These are phyloP conservation scores for Ophiorrhiza pumila DNA, from an alignment of 257 asterid genomes.

Conservation along the genomic window DNA sequence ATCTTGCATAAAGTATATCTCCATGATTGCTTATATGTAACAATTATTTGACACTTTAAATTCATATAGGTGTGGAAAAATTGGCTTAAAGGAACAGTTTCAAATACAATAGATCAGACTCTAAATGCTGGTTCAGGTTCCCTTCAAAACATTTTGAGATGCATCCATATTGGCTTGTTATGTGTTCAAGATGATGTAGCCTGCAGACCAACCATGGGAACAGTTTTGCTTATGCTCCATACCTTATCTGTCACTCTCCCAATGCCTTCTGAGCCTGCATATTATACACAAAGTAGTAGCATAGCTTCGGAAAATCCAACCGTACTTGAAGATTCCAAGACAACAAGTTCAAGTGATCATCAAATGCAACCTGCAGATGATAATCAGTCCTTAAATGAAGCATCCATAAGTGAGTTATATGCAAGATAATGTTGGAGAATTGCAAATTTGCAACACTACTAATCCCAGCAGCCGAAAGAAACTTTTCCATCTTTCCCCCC, in stretches of 20 bases:
- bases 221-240: conserved; percentile 29
- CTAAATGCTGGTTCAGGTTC: conserved; percentile 8
- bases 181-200: conserved; percentile 30
- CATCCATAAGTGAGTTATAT: not conserved
- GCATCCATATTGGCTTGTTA: conserved; percentile 28
- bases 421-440: no score
- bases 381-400: not conserved
- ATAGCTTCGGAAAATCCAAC: not conserved
- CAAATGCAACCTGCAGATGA: not conserved
- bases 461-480: no score
- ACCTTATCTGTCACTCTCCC: conserved; percentile 22
- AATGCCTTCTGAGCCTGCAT: conserved; percentile 23
- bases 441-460: no score
- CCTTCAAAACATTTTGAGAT: conserved; percentile 18
- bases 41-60: not conserved
- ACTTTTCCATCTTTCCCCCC: no score
- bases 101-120: conserved; percentile 19
- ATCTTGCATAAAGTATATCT: no score
- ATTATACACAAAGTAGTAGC: not conserved
- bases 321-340: not conserved
- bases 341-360: not conserved
- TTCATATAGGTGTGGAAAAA: conserved; percentile 26
- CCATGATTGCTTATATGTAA: not conserved
- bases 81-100: conserved; percentile 22
- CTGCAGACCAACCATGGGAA: conserved; percentile 31